These are phyloP conservation scores for Podospora pseudoanserina DNA, from an alignment of 495 filamentous ascomycete species.

Conservation along the genomic window DNA sequence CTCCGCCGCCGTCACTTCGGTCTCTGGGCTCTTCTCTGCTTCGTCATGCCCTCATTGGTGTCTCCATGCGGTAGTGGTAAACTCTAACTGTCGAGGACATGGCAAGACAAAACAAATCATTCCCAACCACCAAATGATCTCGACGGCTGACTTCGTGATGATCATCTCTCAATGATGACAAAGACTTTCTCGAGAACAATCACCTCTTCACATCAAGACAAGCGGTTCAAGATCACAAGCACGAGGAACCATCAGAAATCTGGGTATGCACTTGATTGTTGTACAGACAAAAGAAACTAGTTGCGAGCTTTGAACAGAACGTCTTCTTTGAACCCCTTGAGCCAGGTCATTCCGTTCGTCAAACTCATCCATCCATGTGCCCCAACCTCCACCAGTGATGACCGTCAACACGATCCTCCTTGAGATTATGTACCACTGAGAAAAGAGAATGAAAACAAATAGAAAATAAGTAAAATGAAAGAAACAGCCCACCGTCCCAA, in stretches of 20 bases:
- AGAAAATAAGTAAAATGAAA: neutral
- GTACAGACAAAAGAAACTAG: neutral
- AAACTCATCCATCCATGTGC: neutral
- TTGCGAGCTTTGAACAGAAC: neutral
- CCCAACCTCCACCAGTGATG: neutral
- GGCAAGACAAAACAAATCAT: neutral
- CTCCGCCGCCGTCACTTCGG: neutral
- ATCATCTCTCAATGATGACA: neutral
- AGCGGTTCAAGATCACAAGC: neutral
- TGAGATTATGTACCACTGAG: neutral
- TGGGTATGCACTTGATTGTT: neutral
- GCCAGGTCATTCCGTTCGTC: neutral
- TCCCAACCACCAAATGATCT: neutral
- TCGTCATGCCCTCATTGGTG: neutral
- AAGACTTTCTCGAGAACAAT: neutral
- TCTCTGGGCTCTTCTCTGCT: neutral
- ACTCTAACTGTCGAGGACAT: neutral
- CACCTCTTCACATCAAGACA: neutral
- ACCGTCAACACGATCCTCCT: neutral
- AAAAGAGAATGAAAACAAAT: neutral
- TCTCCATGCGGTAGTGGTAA: neutral
- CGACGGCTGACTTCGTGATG: neutral
- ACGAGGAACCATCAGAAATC: neutral
- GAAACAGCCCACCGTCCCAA: neutral
- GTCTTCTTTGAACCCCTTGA: neutral